Base-by-base conservation (phyloP, 192 early-diverging fungal species). In the Rhizophagus prolifer region DNA sequence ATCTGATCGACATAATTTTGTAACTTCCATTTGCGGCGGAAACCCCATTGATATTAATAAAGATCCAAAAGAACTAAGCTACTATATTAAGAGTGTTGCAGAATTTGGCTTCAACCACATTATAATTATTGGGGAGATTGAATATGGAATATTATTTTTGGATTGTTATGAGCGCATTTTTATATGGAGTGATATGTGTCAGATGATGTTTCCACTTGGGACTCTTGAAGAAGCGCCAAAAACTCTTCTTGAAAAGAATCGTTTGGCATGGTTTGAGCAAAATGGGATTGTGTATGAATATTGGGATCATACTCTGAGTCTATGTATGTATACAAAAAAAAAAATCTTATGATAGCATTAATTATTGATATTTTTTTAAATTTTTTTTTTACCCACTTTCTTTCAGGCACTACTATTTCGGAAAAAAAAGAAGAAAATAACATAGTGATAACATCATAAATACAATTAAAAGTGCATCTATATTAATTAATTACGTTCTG, bases 81-180 rank as follows among this genome's bases (percentile, higher is more conserved):
- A 21, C 19, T 74, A 74, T 50, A 74, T 74, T 6, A 9, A 13
- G 60, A 63, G 60, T 28, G 36, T 64, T 75, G 62, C 41, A 75
- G 26, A 46, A 44, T 75, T 63, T 47, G 74, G 74, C 10, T 75
- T 75, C 46, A 50, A 75, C 36, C 74, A 75, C 58, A 63, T 75
- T 2, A 75, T 75, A 19, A 38, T 64, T 41, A 60, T 64, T 28
- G 72, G 36, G 61, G 74, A 75, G 62, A 12, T 47, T 25, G 10
- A 46, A 2, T 63, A 75, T 63, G 74, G 61, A 75, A 44, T 75
- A 36, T 13, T 38, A 30, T 73, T 73, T 73, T 41, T 73, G 7
- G 72, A 73, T 26, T 61, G 31, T 60, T 73, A 73, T 73, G 58
- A 26, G 23, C 72, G 58, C 2, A 16, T 73, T 21, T 61, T 73